Percentiles rank a stretch among this genome's conserved stretches.
Evolutionary conservation across 495 filamentous ascomycete genomes (phyloP).

Genomic region (Cercophora scortea): DNA sequence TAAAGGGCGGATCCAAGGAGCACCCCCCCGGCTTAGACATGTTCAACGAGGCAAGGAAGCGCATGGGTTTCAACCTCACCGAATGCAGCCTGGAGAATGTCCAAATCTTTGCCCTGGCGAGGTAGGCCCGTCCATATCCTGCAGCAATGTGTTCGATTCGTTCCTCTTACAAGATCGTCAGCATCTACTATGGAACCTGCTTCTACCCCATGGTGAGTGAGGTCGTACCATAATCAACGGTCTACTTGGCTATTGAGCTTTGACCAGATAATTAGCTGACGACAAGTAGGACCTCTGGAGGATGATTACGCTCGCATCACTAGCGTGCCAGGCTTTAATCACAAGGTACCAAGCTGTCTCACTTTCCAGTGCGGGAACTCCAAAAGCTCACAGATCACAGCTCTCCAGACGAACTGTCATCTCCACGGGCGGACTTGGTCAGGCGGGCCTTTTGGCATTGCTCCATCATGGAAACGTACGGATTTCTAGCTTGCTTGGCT

Average conservation of each 20-base stretch:
- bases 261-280: slow-evolving; percentile 8
- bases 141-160: slow-evolving; percentile 4
- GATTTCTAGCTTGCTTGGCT: neutral
- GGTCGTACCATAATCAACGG: neutral
- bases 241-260: neutral
- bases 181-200: slow-evolving; percentile 45
- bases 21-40: slow-evolving; percentile 48
- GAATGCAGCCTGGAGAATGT: slow-evolving; percentile 50
- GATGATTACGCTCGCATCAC: slow-evolving; percentile 42
- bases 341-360: slow-evolving; percentile 31
- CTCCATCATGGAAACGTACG: slow-evolving; percentile 50
- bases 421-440: slow-evolving; percentile 40
- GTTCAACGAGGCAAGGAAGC: slow-evolving; percentile 52
- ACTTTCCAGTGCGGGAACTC: neutral
- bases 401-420: slow-evolving; percentile 39
- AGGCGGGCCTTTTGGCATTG: slow-evolving; percentile 53
- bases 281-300: slow-evolving; percentile 49
- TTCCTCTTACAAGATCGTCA: slow-evolving; percentile 9
- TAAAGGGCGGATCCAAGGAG: slow-evolving; percentile 41
- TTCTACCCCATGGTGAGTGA: slow-evolving; percentile 44
- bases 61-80: slow-evolving; percentile 49
- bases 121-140: slow-evolving; percentile 21
- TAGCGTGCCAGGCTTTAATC: slow-evolving; percentile 45
- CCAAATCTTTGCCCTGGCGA: slow-evolving; percentile 46
- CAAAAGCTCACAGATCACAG: slow-evolving; percentile 19